Base-by-base conservation (phyloP, 805 yeast species). In the Saturnispora quitensis region DNA sequence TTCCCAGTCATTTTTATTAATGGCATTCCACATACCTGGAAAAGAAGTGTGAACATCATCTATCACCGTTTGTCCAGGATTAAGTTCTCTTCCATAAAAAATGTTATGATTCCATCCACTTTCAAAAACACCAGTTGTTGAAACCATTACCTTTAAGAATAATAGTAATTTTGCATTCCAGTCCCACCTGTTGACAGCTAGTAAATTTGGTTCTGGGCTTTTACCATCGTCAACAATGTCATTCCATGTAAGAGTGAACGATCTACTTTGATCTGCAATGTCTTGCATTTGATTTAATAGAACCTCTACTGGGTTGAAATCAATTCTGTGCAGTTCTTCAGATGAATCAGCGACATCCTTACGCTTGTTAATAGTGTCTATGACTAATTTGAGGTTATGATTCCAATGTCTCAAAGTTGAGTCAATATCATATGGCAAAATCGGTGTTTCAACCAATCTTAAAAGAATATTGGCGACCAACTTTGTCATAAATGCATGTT, bases 1-100 rank as follows among this genome's bases (percentile, higher is more conserved):
- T 0, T 60, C 68, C 72, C 78, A 76, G 53, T 81, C 76, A 0
- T 71, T 69, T 2, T 63, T 63, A 43, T 70, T 71, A 12, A 87
- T 62, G 0, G 79, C 81, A 61, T 89, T 96, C 55, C 95, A 74
- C 2, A 89, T 75, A 5, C 77, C 76, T 0, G 97, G 97, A 62
- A 86, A 89, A 2, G 86, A 74, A 66, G 82, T 80, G 76, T 86
- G 78, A 40, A 76, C 69, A 6, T 61, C 62, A 66, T 82, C 80
- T 76, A 84, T 77, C 40, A 76, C 70, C 2, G 61, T 62, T 2
- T 51, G 54, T 9, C 61, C 62, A 0, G 89, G 88, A 5, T 81
- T 77, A 60, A 74, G 69, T 46, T 86, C 81, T 6, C 86, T 84
- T 0, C 96, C 97, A 64, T 80, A 80, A 4, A 89, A 58, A 1